A percentile compares a stretch with the other conserved stretches of the same genome.
Evolutionary conservation across 441 rosid genomes (phyloP).

Genomic region (Euphorbia celastroides): DNA sequence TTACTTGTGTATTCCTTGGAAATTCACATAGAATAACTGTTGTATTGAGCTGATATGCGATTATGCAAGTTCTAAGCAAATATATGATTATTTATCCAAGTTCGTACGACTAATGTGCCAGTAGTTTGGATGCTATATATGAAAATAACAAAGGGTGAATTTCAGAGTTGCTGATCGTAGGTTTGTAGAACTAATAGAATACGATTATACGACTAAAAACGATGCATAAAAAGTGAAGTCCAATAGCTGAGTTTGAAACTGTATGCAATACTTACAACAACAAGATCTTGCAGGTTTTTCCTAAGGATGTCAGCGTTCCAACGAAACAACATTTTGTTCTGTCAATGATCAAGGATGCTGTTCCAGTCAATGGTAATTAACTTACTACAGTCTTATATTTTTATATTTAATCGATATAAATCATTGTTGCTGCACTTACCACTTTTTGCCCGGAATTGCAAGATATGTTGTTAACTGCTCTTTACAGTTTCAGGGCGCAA

Average conservation of each 20-base stretch:
- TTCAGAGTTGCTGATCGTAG: not conserved
- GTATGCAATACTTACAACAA: not conserved
- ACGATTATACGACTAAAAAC: not conserved
- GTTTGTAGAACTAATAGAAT: not conserved
- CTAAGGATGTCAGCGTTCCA: constrained; percentile 38
- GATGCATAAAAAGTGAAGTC: not conserved
- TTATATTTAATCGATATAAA: not conserved
- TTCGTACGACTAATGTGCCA: too few relatives aligned
- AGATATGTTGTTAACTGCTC: constrained; percentile 1
- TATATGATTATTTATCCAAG: not conserved
- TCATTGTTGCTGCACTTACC: too few relatives aligned
- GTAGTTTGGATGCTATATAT: not conserved
- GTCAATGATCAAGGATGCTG: constrained; percentile 19
- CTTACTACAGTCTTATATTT: not conserved
- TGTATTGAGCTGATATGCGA: constrained; percentile 1
- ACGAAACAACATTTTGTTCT: constrained; percentile 22
- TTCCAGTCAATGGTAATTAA: constrained; percentile 31
- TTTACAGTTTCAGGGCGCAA: not conserved
- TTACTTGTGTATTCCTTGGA: not conserved
- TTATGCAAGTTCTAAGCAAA: not conserved
- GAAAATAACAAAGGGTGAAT: not conserved
- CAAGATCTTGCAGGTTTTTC: constrained; percentile 48
- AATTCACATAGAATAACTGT: not conserved
- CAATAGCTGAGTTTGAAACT: not conserved
- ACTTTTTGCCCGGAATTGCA: too few relatives aligned